A percentile compares a stretch with the other conserved stretches of the same genome.
Conservation (phyloP, 2,329 filamentous ascomycete species). For the Fusarium agapanthi region DNA sequence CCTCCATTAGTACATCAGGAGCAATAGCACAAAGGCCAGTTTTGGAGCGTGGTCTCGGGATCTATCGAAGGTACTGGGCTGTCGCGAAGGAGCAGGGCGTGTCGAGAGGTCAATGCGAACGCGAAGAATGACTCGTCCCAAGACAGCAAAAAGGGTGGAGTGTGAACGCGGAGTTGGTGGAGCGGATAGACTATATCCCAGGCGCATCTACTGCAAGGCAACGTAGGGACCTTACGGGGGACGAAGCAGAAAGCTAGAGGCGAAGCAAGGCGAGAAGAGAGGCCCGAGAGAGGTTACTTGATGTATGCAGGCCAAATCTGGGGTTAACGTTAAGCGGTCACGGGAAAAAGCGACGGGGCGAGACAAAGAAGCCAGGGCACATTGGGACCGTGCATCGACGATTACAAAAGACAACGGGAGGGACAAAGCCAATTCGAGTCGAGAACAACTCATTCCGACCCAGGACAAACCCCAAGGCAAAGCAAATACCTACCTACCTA, state of each 20-base stretch:
- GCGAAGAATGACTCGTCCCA: constrained; percentile 37
- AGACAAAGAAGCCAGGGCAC: constrained; percentile 22
- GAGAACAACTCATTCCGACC: constrained; percentile 31
- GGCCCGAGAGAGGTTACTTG: constrained; percentile 10
- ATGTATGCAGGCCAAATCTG: constrained; percentile 26
- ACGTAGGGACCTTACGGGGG: constrained; percentile 15
- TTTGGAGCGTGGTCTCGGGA: constrained; percentile 1
- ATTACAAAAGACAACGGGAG: constrained; percentile 32
- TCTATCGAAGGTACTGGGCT: constrained; percentile 9
- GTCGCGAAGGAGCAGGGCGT: constrained; percentile 21
- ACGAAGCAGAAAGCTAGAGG: constrained; percentile 21
- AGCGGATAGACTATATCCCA: constrained; percentile 33
- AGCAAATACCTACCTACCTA: neutral
- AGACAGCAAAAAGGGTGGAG: constrained; percentile 39
- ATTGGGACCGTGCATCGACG: constrained; percentile 33
- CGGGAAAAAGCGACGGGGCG: constrained; percentile 14
- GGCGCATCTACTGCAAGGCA: constrained; percentile 27
- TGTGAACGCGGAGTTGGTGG: constrained; percentile 39
- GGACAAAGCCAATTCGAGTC: constrained; percentile 38
- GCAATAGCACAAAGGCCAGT: constrained; percentile 18
- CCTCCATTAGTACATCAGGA: constrained; percentile 50
- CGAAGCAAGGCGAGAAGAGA: constrained; percentile 9
- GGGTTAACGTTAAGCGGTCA: constrained; percentile 19
- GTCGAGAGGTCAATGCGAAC: constrained; percentile 27
- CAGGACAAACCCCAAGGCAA: constrained; percentile 17